A percentile compares a stretch with the other conserved stretches of the same genome.
Conservation (phyloP, 2,329 filamentous ascomycete species). For the Talaromyces sp. region DNA sequence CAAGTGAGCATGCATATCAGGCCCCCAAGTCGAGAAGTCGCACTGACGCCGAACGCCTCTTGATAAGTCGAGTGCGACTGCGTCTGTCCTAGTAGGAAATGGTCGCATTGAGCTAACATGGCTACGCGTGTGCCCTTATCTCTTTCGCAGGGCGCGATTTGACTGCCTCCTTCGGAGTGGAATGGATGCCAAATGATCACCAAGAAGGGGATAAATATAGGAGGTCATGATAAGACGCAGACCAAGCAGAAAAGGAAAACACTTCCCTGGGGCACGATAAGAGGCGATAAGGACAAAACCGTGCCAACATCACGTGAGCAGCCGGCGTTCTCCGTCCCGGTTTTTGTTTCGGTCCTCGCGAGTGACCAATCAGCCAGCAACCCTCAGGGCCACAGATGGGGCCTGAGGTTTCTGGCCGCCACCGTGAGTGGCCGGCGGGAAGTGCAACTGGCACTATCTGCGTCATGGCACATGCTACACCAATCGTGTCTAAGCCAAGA, state of each 20-base stretch:
- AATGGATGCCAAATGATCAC: not conserved
- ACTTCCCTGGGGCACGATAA: not conserved
- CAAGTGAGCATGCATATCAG: not conserved
- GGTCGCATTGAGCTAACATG: not conserved
- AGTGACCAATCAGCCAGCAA: not conserved
- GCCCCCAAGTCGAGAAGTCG: not conserved
- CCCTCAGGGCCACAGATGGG: not conserved
- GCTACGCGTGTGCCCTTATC: not conserved
- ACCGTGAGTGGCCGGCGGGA: not conserved
- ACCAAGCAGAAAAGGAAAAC: not conserved
- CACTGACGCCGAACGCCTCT: slow-evolving; percentile 3
- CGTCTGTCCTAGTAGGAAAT: not conserved
- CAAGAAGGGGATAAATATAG: not conserved
- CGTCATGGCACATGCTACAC: not conserved
- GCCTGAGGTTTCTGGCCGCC: no score
- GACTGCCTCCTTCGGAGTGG: not conserved
- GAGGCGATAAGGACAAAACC: not conserved
- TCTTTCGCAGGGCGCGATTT: not conserved
- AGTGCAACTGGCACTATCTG: not conserved
- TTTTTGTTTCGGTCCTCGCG: not conserved
- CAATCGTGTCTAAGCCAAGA: not conserved
- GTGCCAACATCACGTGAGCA: not conserved
- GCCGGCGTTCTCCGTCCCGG: not conserved
- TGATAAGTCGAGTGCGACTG: not conserved
- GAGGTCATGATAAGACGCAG: not conserved